Evolutionary conservation across 2,329 filamentous ascomycete species (phyloP).

Genomic region (Pyrenochaeta sp.): DNA sequence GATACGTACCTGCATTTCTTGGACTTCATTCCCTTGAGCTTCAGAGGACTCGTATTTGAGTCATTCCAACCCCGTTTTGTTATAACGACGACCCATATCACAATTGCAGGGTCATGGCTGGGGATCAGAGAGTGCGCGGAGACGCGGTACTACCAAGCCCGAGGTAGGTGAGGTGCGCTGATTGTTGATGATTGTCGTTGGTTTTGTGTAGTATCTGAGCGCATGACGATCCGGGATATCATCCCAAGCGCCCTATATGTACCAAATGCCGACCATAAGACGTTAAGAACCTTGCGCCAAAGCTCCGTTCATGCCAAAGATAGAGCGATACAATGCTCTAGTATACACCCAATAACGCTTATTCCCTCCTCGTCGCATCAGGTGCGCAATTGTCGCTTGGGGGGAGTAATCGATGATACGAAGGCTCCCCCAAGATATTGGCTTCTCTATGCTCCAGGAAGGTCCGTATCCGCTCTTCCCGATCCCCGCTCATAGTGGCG

Average conservation of each 20-base stretch:
- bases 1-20: conserved; percentile 6
- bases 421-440: conserved; percentile 52
- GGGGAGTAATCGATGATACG: conserved; percentile 55
- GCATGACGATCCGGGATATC: conserved; percentile 26
- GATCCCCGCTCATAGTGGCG: conserved; percentile 58
- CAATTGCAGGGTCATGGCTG: no score
- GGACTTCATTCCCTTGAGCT: background rate
- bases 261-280: conserved; percentile 26
- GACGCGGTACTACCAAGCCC: background rate
- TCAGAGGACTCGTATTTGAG: background rate
- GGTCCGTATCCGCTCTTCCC: conserved; percentile 69
- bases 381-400: conserved; percentile 56
- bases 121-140: no score
- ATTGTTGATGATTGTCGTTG: conserved; percentile 20
- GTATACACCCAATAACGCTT: conserved; percentile 19
- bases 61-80: background rate
- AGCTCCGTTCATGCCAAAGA: conserved; percentile 17
- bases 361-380: conserved; percentile 47
- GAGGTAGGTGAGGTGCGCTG: conserved; percentile 1
- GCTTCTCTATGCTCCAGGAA: conserved; percentile 69
- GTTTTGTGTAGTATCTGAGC: conserved; percentile 32
- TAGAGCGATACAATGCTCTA: conserved; percentile 9
- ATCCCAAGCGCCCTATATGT: conserved; percentile 15
- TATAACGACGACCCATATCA: no score
- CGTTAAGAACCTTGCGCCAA: conserved; percentile 25